A percentile compares a stretch with the other conserved stretches of the same genome.
Conservation (phyloP, 345 rosid species). For the Acer campestre region DNA sequence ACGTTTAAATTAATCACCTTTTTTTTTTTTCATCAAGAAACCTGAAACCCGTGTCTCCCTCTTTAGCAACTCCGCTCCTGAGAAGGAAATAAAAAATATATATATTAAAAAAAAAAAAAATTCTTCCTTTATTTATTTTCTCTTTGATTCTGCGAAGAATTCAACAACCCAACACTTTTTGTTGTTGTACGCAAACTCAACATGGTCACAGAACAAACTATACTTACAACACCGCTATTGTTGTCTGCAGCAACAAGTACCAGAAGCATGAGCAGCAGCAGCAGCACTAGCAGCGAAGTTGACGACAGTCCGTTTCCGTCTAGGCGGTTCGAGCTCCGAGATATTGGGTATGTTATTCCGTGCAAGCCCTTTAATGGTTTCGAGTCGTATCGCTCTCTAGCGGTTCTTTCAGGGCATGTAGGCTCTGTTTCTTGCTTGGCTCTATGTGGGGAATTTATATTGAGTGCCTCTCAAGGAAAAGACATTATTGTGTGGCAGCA, state of each 20-base stretch:
- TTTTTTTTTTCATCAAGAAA: conserved; percentile 27
- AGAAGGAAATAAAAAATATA: background rate
- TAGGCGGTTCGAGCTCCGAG: conserved; percentile 39
- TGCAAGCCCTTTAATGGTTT: conserved; percentile 36
- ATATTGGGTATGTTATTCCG: conserved; percentile 22
- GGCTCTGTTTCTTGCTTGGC: conserved; percentile 91
- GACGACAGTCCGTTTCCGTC: conserved; percentile 55
- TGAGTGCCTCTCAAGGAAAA: conserved; percentile 91
- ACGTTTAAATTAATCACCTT: conserved; percentile 27
- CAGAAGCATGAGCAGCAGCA: conserved; percentile 35
- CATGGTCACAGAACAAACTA: conserved; percentile 17
- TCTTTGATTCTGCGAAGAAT: background rate
- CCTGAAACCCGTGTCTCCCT: conserved; percentile 44
- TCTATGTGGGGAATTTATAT: conserved; percentile 82
- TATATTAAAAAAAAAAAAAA: background rate
- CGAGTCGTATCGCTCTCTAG: conserved; percentile 53
- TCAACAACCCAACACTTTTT: background rate
- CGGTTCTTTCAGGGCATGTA: conserved; percentile 73
- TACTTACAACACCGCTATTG: conserved; percentile 56
- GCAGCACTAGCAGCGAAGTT: conserved; percentile 39
- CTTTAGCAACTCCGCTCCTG: conserved; percentile 16
- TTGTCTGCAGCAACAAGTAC: conserved; percentile 42
- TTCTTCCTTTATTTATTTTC: background rate
- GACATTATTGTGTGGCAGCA: conserved; percentile 99
- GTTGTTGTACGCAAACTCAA: background rate